A percentile compares a stretch with the other conserved stretches of the same genome.
phyloP scores from a whole-genome alignment of 208 protist genomes.

The Borovskyia barvae region DNA sequence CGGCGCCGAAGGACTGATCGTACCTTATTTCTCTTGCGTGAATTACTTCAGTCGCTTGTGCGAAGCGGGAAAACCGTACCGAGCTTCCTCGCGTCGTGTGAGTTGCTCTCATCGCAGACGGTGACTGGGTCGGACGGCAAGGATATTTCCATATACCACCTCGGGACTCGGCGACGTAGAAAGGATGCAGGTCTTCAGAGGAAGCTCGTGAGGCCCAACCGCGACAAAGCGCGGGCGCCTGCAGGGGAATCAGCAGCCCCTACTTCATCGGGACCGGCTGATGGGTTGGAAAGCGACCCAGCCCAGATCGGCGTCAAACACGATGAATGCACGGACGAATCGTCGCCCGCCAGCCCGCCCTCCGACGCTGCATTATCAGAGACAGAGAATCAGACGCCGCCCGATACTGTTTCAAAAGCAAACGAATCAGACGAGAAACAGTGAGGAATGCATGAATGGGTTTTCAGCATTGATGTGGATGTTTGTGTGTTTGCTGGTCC shows the following conservation, averaged over 20 bases:
- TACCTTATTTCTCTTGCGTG: constrained; percentile 70
- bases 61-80: constrained; percentile 73
- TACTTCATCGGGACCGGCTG: too few relatives aligned
- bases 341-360: too few relatives aligned
- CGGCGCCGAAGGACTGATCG: constrained; percentile 56
- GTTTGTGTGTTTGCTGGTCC: background rate
- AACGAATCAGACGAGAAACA: too few relatives aligned
- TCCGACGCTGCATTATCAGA: background rate
- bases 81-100: constrained; percentile 71
- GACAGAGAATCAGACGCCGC: background rate
- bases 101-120: constrained; percentile 51
- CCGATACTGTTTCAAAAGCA: too few relatives aligned
- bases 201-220: constrained; percentile 52
- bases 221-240: constrained; percentile 24
- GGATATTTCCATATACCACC: constrained; percentile 73
- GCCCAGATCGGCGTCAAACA: too few relatives aligned
- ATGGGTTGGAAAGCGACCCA: too few relatives aligned
- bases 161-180: constrained; percentile 61
- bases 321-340: too few relatives aligned
- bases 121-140: constrained; percentile 59
- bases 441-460: too few relatives aligned
- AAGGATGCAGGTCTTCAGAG: constrained; percentile 41
- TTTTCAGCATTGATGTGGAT: too few relatives aligned
- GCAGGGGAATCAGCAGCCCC: too few relatives aligned
- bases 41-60: constrained; percentile 66